These are phyloP conservation scores for Ascocoryne sarcoides DNA, from an alignment of 2,329 filamentous ascomycete species.

Conservation along the genomic window DNA sequence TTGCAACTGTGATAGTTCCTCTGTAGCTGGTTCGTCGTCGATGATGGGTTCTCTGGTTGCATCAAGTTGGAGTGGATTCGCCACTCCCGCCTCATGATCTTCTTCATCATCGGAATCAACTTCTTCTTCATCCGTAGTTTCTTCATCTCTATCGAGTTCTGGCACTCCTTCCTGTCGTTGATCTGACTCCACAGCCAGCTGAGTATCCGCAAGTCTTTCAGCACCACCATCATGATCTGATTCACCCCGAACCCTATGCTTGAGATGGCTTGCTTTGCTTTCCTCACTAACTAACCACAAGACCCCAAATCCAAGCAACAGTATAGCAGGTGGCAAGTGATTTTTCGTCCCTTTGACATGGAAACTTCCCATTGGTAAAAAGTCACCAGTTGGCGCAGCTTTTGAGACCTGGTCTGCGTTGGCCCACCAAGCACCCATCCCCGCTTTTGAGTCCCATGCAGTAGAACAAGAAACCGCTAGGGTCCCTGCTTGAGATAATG, in stretches of 20 bases:
- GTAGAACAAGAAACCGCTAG: slow-evolving; percentile 76
- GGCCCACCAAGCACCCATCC: slow-evolving; percentile 96
- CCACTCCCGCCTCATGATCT: slow-evolving; percentile 20
- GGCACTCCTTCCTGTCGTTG: background rate
- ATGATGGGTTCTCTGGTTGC: slow-evolving; percentile 10
- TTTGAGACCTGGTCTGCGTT: slow-evolving; percentile 85
- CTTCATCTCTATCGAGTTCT: slow-evolving; percentile 9
- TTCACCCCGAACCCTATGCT: slow-evolving; percentile 60
- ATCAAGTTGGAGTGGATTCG: slow-evolving; percentile 20
- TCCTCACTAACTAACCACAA: slow-evolving; percentile 85
- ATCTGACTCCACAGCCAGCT: background rate
- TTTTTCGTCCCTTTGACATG: slow-evolving; percentile 82
- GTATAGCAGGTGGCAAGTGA: slow-evolving; percentile 75
- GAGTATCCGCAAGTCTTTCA: background rate
- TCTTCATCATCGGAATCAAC: slow-evolving; percentile 25
- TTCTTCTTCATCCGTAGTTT: slow-evolving; percentile 17
- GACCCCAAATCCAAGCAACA: slow-evolving; percentile 79
- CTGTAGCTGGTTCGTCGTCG: slow-evolving; percentile 7
- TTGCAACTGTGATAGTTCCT: background rate
- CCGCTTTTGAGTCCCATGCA: slow-evolving; percentile 94
- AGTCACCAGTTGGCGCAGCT: slow-evolving; percentile 69
- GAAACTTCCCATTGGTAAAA: slow-evolving; percentile 70
- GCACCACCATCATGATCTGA: slow-evolving; percentile 21
- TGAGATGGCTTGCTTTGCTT: slow-evolving; percentile 72
- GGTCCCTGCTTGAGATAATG: slow-evolving; percentile 80